Percentiles rank a stretch among this genome's conserved stretches.
Evolutionary conservation across 768 basidiomycete genomes (phyloP).

Genomic region (Mycena vulgaris): DNA sequence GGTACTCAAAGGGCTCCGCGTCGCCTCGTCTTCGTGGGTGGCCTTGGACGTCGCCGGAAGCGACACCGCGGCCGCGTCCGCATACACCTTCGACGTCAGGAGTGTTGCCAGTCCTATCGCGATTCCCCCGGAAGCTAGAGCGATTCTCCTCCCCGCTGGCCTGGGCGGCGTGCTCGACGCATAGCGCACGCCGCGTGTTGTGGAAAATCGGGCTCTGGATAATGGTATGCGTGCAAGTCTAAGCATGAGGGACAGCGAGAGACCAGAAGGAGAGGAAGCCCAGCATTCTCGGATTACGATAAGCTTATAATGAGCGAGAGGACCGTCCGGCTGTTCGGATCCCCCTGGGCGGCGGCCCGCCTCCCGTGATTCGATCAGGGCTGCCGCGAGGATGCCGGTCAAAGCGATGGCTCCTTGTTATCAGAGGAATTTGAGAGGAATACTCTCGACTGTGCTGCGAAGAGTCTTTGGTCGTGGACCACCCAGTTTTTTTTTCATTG

Average conservation of each 20-base stretch:
- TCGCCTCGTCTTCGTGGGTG: slow-evolving; percentile 22
- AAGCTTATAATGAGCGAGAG: background rate
- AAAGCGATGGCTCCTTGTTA: too few species aligned
- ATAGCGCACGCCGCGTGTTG: slow-evolving; percentile 25
- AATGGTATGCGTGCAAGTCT: slow-evolving; percentile 3
- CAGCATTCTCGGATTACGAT: slow-evolving; percentile 29
- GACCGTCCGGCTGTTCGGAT: slow-evolving; percentile 6
- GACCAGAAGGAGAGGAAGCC: background rate
- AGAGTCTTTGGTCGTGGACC: too few species aligned
- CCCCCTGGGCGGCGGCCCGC: too few species aligned
- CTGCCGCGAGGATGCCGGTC: too few species aligned
- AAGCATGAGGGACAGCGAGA: slow-evolving; percentile 12
- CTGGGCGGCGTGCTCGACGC: slow-evolving; percentile 18
- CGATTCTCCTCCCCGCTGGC: background rate
- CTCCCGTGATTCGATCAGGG: too few species aligned
- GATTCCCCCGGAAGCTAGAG: slow-evolving; percentile 26
- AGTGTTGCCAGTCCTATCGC: slow-evolving; percentile 32
- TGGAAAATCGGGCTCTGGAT: background rate
- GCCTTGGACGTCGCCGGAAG: background rate
- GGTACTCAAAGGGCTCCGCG: slow-evolving; percentile 47
- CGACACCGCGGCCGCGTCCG: slow-evolving; percentile 25
- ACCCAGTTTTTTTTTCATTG: too few species aligned
- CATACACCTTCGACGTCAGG: slow-evolving; percentile 17
- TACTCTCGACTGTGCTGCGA: too few species aligned
- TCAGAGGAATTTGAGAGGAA: too few species aligned